phyloP scores from a whole-genome alignment of 768 basidiomycete species.

The Lyophyllum semitale region DNA sequence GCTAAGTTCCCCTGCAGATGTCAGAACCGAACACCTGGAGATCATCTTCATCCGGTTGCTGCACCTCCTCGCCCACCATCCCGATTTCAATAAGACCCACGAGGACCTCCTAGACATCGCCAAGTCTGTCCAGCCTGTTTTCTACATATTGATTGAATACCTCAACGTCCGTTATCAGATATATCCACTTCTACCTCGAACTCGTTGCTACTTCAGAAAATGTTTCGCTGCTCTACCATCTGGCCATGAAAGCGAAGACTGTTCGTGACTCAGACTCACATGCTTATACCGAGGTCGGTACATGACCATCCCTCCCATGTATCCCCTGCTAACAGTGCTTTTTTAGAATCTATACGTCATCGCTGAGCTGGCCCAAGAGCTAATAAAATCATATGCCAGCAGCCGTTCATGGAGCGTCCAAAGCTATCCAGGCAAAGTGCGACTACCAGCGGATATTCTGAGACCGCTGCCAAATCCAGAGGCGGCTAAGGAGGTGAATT shows the following conservation, averaged over 20 bases:
- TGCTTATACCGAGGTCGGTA: slow-evolving; percentile 67
- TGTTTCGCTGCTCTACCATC: slow-evolving; percentile 77
- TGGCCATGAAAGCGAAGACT: slow-evolving; percentile 83
- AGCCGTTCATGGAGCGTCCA: slow-evolving; percentile 72
- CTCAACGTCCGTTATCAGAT: slow-evolving; percentile 50
- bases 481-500: slow-evolving; percentile 58
- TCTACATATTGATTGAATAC: slow-evolving; percentile 2
- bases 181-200: slow-evolving; percentile 87
- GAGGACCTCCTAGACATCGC: slow-evolving; percentile 78
- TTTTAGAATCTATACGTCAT: slow-evolving; percentile 82
- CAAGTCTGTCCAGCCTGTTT: slow-evolving; percentile 52
- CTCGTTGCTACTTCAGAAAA: slow-evolving; percentile 79
- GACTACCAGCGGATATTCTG: slow-evolving; percentile 82
- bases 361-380: slow-evolving; percentile 86
- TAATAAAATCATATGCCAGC: slow-evolving; percentile 74
- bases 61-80: slow-evolving; percentile 90
- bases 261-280: slow-evolving; percentile 78
- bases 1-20: slow-evolving; percentile 31
- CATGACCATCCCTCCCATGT: neutral
- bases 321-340: neutral
- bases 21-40: slow-evolving; percentile 73
- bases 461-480: slow-evolving; percentile 67
- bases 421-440: slow-evolving; percentile 79
- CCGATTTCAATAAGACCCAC: slow-evolving; percentile 74
- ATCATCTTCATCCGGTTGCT: slow-evolving; percentile 83